These are phyloP conservation scores for Aphanocladium album DNA, from an alignment of 2,329 filamentous ascomycete species.

Conservation along the genomic window DNA sequence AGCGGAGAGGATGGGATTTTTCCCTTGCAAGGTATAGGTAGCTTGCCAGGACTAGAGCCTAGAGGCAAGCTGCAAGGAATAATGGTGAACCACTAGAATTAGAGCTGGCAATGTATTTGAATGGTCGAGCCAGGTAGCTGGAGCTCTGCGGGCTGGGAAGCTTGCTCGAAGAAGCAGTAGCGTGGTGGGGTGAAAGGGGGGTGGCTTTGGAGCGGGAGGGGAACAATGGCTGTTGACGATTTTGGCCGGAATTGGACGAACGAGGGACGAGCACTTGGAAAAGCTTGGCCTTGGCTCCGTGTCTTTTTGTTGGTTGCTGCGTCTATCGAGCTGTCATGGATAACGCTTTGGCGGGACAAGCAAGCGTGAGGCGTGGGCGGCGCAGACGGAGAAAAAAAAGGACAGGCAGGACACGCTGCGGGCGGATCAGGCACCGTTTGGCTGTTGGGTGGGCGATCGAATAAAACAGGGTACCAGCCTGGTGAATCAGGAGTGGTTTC, in stretches of 20 bases:
- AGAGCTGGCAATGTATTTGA: not conserved
- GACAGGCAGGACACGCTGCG: not conserved
- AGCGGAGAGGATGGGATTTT: not conserved
- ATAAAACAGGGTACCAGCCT: not conserved
- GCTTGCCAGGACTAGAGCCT: no score
- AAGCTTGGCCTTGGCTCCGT: not conserved
- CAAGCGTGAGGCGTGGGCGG: no score
- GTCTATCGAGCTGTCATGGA: not conserved
- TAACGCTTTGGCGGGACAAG: not conserved
- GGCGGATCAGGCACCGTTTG: not conserved
- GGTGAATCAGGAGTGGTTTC: not conserved
- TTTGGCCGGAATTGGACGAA: not conserved
- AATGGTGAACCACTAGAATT: not conserved
- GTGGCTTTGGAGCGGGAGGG: conserved; percentile 9
- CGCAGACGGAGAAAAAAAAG: no score
- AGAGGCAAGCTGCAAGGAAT: not conserved
- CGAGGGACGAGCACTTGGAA: not conserved
- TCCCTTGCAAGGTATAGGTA: not conserved
- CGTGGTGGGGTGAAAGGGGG: conserved; percentile 12
- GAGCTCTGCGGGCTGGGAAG: not conserved
- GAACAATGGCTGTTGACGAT: conserved; percentile 6
- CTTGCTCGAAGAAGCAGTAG: conserved; percentile 10
- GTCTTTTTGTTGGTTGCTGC: not conserved
- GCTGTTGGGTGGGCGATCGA: not conserved
- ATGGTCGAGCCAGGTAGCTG: conserved; percentile 10